Base-by-base conservation (phyloP, 139 green algal species). In the Tetradesmus lagerheimii region DNA sequence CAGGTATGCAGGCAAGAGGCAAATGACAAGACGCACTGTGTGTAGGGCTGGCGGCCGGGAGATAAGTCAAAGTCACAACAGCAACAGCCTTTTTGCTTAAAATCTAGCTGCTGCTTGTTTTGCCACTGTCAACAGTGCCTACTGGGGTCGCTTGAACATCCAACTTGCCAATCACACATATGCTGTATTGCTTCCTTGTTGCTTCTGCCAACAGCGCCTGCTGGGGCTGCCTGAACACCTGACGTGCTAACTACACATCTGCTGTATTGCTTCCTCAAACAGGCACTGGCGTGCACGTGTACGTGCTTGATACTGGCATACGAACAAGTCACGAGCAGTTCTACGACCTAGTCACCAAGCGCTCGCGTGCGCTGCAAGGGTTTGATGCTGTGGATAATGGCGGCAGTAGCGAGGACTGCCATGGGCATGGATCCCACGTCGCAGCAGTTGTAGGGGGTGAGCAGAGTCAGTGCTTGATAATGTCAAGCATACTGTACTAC, bases 251-350 rank as follows among this genome's bases (percentile, higher is more conserved):
- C 18, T 79, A 9, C 20, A 4, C 23, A 71, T 71, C 45, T 12
- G 2, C 57, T 71, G 4, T 71, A 31, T 5, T 71, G 57, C 57
- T 71, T 4, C 4, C 23, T 4, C 20, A n/a, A 71, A 71, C 91
- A 76, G 94, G 94, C 9, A 93, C 83, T 5, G 94, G 93, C 16
- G 93, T 98, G 20, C 92, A 97, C 34, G 94, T 95, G 8, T 98
- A 98, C 89, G 75, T 98, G 3, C 50, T 98, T 27, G 96, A 98
- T 92, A 97, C 95, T 34, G 94, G 94, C 77, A 92, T 96, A n/a
- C 90, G 93, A 23, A 67, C 43, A 34, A 89, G 62, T 20, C 94
- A 96, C 81, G 0, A 62, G 0, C 87, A 96, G 78, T 96, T 96
- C 39, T 18, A 66, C 2, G 77, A 83, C 35, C 47, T 18, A 4